These are phyloP conservation scores for Terana coerulea DNA, from an alignment of 768 basidiomycete species.

Conservation along the genomic window DNA sequence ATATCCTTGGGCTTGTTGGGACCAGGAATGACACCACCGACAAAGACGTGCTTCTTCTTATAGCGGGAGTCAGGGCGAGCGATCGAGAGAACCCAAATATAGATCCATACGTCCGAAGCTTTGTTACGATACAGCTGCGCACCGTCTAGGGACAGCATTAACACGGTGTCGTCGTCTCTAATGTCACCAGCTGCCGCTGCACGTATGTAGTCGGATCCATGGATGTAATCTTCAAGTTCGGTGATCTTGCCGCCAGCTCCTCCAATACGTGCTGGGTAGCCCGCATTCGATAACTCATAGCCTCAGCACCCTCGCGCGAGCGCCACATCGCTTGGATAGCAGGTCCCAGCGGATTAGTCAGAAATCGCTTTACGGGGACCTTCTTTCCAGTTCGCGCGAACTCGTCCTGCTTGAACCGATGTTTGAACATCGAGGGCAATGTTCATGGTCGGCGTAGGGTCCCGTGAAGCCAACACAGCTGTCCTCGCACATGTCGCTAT, in stretches of 20 bases:
- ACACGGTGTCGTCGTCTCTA: conserved; percentile 6
- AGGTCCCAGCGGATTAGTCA: conserved; percentile 21
- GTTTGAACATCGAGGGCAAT: conserved; percentile 16
- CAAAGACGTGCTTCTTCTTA: conserved; percentile 26
- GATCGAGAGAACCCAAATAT: conserved; percentile 27
- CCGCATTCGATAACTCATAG: conserved; percentile 11
- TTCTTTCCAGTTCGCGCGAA: conserved; percentile 2
- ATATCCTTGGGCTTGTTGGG: conserved; percentile 29
- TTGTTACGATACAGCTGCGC: conserved; percentile 27
- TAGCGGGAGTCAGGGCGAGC: conserved; percentile 24
- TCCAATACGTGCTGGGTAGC: conserved; percentile 6
- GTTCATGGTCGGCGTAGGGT: conserved; percentile 4
- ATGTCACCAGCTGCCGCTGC: conserved; percentile 15
- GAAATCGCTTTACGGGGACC: conserved; percentile 11
- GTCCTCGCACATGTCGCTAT: conserved; percentile 14
- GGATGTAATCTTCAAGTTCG: conserved; percentile 9
- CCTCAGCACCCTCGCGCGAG: conserved; percentile 7
- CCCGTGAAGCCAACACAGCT: conserved; percentile 16
- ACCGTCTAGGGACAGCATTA: conserved; percentile 16
- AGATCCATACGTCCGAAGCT: conserved; percentile 32
- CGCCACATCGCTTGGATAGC: conserved; percentile 17
- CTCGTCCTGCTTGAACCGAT: conserved; percentile 11
- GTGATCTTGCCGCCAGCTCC: not conserved
- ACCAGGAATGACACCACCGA: conserved; percentile 28
- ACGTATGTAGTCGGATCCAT: conserved; percentile 15